Conservation (phyloP, 805 yeast genomes). For the Isabelozyma heimii region DNA sequence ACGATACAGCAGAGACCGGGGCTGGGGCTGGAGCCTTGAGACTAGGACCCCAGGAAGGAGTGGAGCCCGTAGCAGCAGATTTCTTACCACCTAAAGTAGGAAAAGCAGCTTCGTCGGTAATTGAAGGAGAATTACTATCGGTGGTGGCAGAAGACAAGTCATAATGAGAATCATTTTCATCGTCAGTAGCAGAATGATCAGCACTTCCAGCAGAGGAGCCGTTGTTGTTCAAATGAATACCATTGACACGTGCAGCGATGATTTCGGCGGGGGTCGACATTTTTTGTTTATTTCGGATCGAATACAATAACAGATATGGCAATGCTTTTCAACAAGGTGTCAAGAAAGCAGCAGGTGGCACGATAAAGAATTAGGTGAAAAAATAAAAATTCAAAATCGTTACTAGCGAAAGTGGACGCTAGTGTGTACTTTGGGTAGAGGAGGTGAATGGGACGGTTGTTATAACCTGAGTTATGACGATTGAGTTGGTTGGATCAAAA, state of each 20-base stretch:
- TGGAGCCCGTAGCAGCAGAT: conserved; percentile 24
- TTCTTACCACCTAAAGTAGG: conserved; percentile 60
- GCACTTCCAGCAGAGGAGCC: not conserved
- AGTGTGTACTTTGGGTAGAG: not conserved
- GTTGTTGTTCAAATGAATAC: conserved; percentile 6
- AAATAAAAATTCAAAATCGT: too few species aligned
- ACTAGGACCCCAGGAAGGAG: conserved; percentile 42
- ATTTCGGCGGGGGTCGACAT: conserved; percentile 50
- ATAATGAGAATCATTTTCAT: conserved; percentile 9
- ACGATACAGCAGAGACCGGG: conserved; percentile 9
- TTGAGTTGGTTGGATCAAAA: not conserved
- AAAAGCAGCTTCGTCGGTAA: conserved; percentile 55
- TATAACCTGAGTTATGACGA: not conserved
- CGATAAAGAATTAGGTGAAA: not conserved
- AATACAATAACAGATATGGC: conserved; percentile 8
- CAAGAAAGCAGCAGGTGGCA: conserved; percentile 14
- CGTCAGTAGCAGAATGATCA: not conserved
- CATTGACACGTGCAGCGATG: conserved; percentile 41
- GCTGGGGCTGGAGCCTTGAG: conserved; percentile 19
- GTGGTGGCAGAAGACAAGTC: conserved; percentile 12
- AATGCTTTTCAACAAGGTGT: conserved; percentile 10
- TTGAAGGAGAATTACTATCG: conserved; percentile 31
- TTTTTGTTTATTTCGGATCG: conserved; percentile 2
- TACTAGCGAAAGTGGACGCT: not conserved
- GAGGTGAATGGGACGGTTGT: not conserved